Conservation (phyloP, 495 filamentous ascomycete genomes). For the Rostrohypoxylon terebratum region DNA sequence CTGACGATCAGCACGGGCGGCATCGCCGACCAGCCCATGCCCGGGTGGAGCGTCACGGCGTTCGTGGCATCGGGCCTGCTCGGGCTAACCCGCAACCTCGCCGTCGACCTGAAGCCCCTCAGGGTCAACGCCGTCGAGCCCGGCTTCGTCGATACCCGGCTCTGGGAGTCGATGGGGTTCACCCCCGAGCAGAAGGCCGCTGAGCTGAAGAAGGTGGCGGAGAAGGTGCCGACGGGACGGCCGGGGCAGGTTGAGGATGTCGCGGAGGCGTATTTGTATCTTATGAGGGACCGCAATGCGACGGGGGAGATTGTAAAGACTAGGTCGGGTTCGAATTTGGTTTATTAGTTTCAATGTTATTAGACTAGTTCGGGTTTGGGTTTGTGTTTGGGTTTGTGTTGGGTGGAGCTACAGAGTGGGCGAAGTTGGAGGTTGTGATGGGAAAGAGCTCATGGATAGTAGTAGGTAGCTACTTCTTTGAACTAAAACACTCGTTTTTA, state of each 20-base stretch:
- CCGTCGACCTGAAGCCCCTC: slow-evolving; percentile 68
- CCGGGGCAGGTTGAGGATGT: slow-evolving; percentile 67
- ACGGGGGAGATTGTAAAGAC: slow-evolving; percentile 48
- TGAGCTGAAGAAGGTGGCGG: slow-evolving; percentile 35
- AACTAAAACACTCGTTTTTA: no score
- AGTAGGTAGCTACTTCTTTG: no score
- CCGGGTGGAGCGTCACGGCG: slow-evolving; percentile 61
- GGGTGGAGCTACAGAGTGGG: no score
- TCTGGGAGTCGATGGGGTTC: slow-evolving; percentile 51
- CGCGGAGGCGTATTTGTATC: slow-evolving; percentile 73
- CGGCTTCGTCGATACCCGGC: slow-evolving; percentile 66
- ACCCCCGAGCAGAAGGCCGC: slow-evolving; percentile 51
- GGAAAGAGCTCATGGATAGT: no score
- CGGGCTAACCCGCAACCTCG: slow-evolving; percentile 64
- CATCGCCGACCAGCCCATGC: slow-evolving; percentile 57
- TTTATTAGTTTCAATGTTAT: no score
- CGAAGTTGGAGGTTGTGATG: no score
- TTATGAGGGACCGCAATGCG: slow-evolving; percentile 66
- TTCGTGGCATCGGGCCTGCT: slow-evolving; percentile 52
- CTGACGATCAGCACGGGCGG: slow-evolving; percentile 67
- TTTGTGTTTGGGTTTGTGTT: not conserved
- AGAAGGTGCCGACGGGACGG: slow-evolving; percentile 54
- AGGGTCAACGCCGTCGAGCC: slow-evolving; percentile 71
- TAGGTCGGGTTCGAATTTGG: slow-evolving; percentile 37
- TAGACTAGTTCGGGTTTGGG: slow-evolving; percentile 9